Base-by-base conservation (phyloP, 2,329 filamentous ascomycete species). In the Aspergillus luchuensis region DNA sequence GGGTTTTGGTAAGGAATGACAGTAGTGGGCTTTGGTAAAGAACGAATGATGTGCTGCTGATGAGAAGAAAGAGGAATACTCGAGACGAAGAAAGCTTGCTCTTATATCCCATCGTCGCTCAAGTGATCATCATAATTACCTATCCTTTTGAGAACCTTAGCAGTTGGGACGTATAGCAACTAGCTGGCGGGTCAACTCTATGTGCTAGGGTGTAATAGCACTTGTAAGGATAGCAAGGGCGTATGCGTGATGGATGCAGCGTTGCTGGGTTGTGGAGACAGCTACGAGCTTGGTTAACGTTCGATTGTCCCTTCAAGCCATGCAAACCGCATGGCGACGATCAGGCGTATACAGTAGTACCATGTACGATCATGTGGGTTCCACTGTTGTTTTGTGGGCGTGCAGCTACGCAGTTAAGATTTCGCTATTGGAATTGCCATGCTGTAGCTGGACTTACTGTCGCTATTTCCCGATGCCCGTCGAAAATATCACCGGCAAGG, bases 1-100 rank as follows among this genome's bases (percentile, higher is more conserved):
- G 19, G n/a, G 25, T 15, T 25, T 25, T 33, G 52, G 15, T 38
- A 69, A 66, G 52, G 69, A 71, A 63, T 60, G 69, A 69, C 64
- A 59, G 56, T 45, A 55, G 62, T 66, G 61, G 63, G 61, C 28
- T 47, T 36, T 55, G 51, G 50, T 15, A 63, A 58, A 3, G 52
- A 66, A 53, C 57, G 61, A 57, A 57, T 51, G 58, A 62, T 58
- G 57, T 51, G 58, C 56, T 63, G 57, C 50, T 64, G 58, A 13
- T 13, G 48, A 53, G 25, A 52, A 56, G 39, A 61, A 56, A 58
- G 25, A 28, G 56, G 39, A 15, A 8, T 30, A 2, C 4, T n/a
- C n/a, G 51, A 51, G 21, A n/a, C 17, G 23, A 19, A 41, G 39
- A 54, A 17, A 50, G 47, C 28, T n/a, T 5, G 36, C 43, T 53